Base-by-base conservation (phyloP, 2,329 filamentous ascomycete species). In the Anthostomella pinea region DNA sequence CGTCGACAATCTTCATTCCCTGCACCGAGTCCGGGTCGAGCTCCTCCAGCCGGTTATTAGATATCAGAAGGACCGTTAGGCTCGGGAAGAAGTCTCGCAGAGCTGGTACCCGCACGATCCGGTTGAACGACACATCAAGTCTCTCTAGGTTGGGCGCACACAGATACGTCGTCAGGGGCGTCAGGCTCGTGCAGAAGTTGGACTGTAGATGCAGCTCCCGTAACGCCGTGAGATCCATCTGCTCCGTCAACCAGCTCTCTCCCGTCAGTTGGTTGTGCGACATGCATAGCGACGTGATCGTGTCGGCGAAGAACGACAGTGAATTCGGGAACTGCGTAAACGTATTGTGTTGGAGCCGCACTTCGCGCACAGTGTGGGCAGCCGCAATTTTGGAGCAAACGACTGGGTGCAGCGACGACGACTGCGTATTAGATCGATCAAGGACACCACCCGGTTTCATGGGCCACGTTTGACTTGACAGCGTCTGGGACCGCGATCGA, bases 41-140 rank as follows among this genome's bases (percentile, higher is more conserved):
- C 10, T 84, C 81, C 5, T 75, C 70, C 32, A 96, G 75, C 46
- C 82, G 80, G 58, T 97, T 97, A 62, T 94, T 88, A 3, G 81
- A 77, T 1, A 81, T 83, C 13, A 91, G 67, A 8, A 97, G 69
- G 0, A 85, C 78, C 2, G 72, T 75, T 26, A 96, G 70, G 6
- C 69, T 72, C 0, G 88, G 87, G 57, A 88, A 96, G 2, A 66
- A 68, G 6, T 74, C 65, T 35, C 81, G 81, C 6, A 95, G 66
- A 3, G 58, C 48, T 0, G 90, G 87, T 0, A 96, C 69, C 0
- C 75, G 73, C 1, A 79, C 75, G 19, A 97, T 66, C n/a, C 85
- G 81, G 58, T 97, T 97, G 46, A 84, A 77, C 16, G 85, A 88
- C 6, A 94, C 72, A 55, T 97, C 87, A 2, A 96, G 70, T 49